phyloP scores from a whole-genome alignment of 2,329 filamentous ascomycete genomes.

The Trichoderma atroviride region DNA sequence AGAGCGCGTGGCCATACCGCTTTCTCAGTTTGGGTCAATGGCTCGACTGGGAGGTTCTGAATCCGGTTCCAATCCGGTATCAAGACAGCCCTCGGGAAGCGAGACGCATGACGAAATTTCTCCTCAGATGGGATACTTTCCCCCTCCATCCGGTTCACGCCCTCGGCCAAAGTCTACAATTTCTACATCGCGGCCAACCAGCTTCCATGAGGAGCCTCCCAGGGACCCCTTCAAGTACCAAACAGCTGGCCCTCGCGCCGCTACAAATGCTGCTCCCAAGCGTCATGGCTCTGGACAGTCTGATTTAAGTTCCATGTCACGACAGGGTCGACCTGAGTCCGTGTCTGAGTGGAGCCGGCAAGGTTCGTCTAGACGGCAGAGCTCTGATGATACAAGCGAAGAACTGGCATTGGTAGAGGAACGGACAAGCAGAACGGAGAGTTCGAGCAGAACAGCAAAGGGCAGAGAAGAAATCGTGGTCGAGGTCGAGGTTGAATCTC shows the following conservation, averaged over 20 bases:
- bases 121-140: conserved; percentile 56
- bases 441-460: conserved; percentile 32
- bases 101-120: conserved; percentile 42
- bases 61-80: conserved; percentile 1
- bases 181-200: conserved; percentile 44
- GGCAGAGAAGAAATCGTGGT: conserved; percentile 46
- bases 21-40: conserved; percentile 53
- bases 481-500: conserved; percentile 41
- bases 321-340: conserved; percentile 35
- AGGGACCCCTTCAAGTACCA: conserved; percentile 58
- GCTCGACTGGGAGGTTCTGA: conserved; percentile 37
- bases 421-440: conserved; percentile 30
- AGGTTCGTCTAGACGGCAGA: conserved; percentile 37
- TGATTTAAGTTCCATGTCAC: conserved; percentile 35
- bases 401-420: conserved; percentile 33
- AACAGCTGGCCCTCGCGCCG: conserved; percentile 47
- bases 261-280: conserved; percentile 40
- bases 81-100: conserved; percentile 31
- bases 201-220: conserved; percentile 37
- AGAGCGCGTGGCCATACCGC: conserved; percentile 55
- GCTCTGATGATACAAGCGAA: conserved; percentile 40
- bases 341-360: conserved; percentile 40
- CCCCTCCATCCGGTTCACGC: conserved; percentile 48
- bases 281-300: conserved; percentile 43
- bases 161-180: conserved; percentile 49